A percentile compares a stretch with the other conserved stretches of the same genome.
Conservation (phyloP, 768 basidiomycete species). For the Dictyophora rubrovolvata region DNA sequence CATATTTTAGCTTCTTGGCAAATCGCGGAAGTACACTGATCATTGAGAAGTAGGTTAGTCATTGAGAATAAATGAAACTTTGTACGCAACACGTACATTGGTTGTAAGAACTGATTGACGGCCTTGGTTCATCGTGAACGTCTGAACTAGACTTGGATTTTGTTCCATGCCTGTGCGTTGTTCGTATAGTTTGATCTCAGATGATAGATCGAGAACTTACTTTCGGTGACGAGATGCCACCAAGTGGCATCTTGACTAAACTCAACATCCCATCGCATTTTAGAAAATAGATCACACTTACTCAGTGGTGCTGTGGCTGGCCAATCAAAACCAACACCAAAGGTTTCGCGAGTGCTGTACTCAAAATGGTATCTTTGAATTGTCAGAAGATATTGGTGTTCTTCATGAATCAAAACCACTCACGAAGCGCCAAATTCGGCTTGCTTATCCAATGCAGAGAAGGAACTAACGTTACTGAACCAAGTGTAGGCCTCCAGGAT, state of each 20-base stretch:
- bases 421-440: conserved; percentile 15
- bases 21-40: conserved; percentile 14
- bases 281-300: conserved; percentile 11
- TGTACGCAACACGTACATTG: not conserved
- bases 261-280: conserved; percentile 13
- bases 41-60: not conserved
- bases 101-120: conserved; percentile 12
- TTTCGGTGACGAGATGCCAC: conserved; percentile 18
- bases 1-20: conserved; percentile 19
- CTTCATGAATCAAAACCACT: not conserved
- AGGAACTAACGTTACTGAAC: conserved; percentile 18
- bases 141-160: conserved; percentile 13
- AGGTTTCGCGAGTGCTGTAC: conserved; percentile 17
- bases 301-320: conserved; percentile 2
- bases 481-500: conserved; percentile 21
- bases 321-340: conserved; percentile 10
- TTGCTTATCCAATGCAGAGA: conserved; percentile 14
- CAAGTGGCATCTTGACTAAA: conserved; percentile 14
- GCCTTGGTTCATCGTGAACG: conserved; percentile 17
- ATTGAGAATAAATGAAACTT: not conserved
- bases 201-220: not conserved
- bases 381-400: not conserved
- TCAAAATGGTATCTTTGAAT: conserved; percentile 15
- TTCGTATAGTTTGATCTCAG: not conserved
- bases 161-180: conserved; percentile 10